Conservation (phyloP, 2,329 filamentous ascomycete species). For the Aspergillus sergii region DNA sequence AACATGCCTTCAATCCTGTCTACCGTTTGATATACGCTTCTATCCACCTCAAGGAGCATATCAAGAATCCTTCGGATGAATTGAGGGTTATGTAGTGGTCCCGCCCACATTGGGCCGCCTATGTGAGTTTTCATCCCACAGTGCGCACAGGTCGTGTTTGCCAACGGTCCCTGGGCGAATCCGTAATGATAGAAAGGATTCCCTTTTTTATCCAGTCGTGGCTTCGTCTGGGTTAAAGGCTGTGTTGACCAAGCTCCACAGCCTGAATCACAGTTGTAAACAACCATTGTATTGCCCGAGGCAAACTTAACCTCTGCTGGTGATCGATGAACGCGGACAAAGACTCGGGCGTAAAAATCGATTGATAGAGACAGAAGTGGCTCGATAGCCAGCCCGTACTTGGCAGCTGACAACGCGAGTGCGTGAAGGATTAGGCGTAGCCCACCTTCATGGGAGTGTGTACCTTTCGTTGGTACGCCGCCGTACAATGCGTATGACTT, state of each 20-base stretch:
- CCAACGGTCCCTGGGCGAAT: slow-evolving; percentile 70
- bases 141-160: slow-evolving; percentile 71
- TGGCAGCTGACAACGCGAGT: slow-evolving; percentile 76
- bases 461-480: slow-evolving; percentile 81
- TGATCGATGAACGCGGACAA: slow-evolving; percentile 78
- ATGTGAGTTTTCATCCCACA: slow-evolving; percentile 86
- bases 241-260: slow-evolving; percentile 93
- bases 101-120: slow-evolving; percentile 92
- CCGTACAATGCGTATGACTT: slow-evolving; percentile 95
- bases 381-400: slow-evolving; percentile 86
- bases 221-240: slow-evolving; percentile 70
- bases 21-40: slow-evolving; percentile 75
- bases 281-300: slow-evolving; percentile 87
- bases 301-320: slow-evolving; percentile 87
- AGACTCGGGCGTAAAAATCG: slow-evolving; percentile 91
- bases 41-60: slow-evolving; percentile 67
- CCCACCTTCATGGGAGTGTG: slow-evolving; percentile 85
- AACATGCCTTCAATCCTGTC: slow-evolving; percentile 89
- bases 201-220: slow-evolving; percentile 70
- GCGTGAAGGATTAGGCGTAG: slow-evolving; percentile 82
- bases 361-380: slow-evolving; percentile 91
- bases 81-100: slow-evolving; percentile 78
- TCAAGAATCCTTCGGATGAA: slow-evolving; percentile 81
- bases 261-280: slow-evolving; percentile 87
- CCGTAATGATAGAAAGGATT: slow-evolving; percentile 75